Evolutionary conservation across 1,284 basidiomycete species (phyloP).

Genomic region (Sutorius eximius): DNA sequence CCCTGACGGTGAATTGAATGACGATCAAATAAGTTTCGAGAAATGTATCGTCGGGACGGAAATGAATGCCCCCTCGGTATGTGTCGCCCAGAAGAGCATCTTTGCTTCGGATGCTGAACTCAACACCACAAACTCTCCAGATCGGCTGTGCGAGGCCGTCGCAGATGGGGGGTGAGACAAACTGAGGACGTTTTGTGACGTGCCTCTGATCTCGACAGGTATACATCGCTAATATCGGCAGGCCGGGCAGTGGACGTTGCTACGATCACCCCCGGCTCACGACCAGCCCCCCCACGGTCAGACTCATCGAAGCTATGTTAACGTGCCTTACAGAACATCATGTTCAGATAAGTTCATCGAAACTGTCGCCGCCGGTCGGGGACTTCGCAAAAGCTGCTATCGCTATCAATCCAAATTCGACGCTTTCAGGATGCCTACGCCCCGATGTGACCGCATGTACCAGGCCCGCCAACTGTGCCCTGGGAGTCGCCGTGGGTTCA

Average conservation of each 20-base stretch:
- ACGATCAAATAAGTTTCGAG: not conserved
- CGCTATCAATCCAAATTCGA: too few species aligned
- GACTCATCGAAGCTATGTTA: not conserved
- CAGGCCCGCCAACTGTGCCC: not conserved
- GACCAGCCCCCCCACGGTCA: not conserved
- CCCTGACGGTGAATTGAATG: not conserved
- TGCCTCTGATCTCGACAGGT: not conserved
- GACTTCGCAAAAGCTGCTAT: too few species aligned
- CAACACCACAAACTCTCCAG: too few species aligned
- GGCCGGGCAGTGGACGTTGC: not conserved
- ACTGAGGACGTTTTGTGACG: not conserved
- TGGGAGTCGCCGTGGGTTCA: not conserved
- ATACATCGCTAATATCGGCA: not conserved
- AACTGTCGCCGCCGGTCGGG: too few species aligned
- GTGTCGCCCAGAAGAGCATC: too few species aligned
- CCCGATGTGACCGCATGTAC: not conserved
- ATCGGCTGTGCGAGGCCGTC: too few species aligned
- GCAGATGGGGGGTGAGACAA: too few species aligned
- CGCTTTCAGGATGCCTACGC: not conserved
- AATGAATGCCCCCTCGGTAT: constrained; percentile 10
- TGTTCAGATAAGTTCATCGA: too few species aligned
- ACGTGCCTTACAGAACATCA: not conserved
- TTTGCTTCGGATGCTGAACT: too few species aligned
- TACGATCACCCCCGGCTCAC: not conserved
- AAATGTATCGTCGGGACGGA: constrained; percentile 12